A percentile compares a stretch with the other conserved stretches of the same genome.
Evolutionary conservation across 345 rosid genomes (phyloP).

Genomic region (Arabidopsis arenosa): DNA sequence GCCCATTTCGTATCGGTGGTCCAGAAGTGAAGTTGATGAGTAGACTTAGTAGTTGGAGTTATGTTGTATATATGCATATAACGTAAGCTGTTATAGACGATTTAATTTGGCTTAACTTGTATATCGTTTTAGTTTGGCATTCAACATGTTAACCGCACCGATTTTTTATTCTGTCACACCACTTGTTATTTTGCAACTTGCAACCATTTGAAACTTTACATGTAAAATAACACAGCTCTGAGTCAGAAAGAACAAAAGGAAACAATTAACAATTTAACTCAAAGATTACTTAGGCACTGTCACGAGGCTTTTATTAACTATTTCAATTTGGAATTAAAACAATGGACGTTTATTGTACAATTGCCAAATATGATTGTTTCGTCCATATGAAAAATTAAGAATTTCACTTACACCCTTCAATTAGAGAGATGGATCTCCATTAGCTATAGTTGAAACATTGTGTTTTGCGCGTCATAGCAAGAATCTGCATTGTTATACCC

Average conservation of each 20-base stretch:
- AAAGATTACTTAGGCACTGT: not conserved
- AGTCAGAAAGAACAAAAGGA: not conserved
- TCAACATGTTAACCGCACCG: not conserved
- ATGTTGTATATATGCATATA: not conserved
- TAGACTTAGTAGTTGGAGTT: not conserved
- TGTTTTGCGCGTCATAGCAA: conserved; percentile 37
- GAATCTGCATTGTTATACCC: conserved; percentile 38
- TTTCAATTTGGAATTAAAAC: conserved; percentile 1
- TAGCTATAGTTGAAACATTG: conserved; percentile 39
- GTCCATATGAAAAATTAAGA: conserved; percentile 41
- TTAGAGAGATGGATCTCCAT: conserved; percentile 25
- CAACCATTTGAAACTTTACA: not conserved
- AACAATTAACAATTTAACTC: not conserved
- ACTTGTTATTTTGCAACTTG: conserved; percentile 3
- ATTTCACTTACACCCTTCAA: conserved; percentile 26
- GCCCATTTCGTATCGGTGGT: conserved; percentile 19
- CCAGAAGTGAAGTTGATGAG: conserved; percentile 4
- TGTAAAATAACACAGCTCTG: not conserved
- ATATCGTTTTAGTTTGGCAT: not conserved
- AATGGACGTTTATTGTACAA: conserved; percentile 43
- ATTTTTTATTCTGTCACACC: not conserved
- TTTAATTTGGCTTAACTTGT: not conserved
- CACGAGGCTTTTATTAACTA: conserved; percentile 28
- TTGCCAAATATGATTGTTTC: conserved; percentile 32
- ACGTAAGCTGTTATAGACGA: not conserved